Conservation (phyloP, 352 stramenopile genomes). For the Paralagenidium karlingii region DNA sequence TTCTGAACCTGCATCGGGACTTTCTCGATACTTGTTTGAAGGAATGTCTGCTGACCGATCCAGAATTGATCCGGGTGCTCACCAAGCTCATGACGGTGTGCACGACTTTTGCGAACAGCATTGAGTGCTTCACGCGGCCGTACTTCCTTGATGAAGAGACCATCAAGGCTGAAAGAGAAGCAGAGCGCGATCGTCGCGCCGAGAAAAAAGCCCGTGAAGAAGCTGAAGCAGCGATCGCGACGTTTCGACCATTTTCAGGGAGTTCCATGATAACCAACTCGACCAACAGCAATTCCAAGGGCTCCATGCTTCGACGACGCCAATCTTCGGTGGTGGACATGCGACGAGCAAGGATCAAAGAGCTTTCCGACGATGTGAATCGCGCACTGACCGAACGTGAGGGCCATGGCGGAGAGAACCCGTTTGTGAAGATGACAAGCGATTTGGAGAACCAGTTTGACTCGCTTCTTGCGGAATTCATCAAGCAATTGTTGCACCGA, state of each 20-base stretch:
- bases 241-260: no score
- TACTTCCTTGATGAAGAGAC: slow-evolving; percentile 80
- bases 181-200: slow-evolving; percentile 55
- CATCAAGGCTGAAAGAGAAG: slow-evolving; percentile 71
- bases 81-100: slow-evolving; percentile 96
- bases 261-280: not conserved
- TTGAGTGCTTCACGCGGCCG: slow-evolving; percentile 82
- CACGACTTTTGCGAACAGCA: slow-evolving; percentile 90
- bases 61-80: slow-evolving; percentile 87
- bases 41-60: slow-evolving; percentile 95
- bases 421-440: slow-evolving; percentile 61
- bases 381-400: slow-evolving; percentile 52
- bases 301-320: slow-evolving; percentile 28
- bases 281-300: slow-evolving; percentile 12
- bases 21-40: slow-evolving; percentile 95
- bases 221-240: slow-evolving; percentile 57
- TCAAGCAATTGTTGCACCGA: slow-evolving; percentile 76
- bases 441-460: slow-evolving; percentile 82
- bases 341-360: slow-evolving; percentile 65
- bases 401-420: slow-evolving; percentile 53
- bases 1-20: slow-evolving; percentile 88
- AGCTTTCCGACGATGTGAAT: slow-evolving; percentile 66
- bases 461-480: slow-evolving; percentile 76
- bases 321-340: slow-evolving; percentile 71
- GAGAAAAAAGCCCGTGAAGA: slow-evolving; percentile 71